A percentile compares a stretch with the other conserved stretches of the same genome.
These are phyloP conservation scores for Magnusiomyces ingens DNA, from an alignment of 1,139 yeast species.

Conservation along the genomic window DNA sequence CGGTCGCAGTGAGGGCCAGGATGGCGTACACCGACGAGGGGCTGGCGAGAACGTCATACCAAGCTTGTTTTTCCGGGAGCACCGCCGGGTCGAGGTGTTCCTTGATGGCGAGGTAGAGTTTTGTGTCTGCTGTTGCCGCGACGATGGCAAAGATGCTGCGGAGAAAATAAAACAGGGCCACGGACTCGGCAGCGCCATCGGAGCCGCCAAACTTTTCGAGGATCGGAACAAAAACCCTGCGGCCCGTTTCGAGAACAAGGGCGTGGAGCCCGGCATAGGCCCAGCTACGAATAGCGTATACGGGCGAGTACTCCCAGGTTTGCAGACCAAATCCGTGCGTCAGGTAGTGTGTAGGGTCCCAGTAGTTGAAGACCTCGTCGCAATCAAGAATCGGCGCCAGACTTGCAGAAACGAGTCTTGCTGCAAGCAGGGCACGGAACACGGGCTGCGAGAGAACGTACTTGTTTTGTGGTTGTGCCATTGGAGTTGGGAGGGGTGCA, in stretches of 20 bases:
- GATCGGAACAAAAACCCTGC: not conserved
- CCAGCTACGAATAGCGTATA: constrained; percentile 82
- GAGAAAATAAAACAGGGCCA: constrained; percentile 41
- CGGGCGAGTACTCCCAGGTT: constrained; percentile 97
- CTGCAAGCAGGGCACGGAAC: constrained; percentile 18
- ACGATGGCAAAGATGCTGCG: constrained; percentile 49
- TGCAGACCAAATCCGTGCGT: constrained; percentile 82
- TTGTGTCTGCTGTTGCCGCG: constrained; percentile 50
- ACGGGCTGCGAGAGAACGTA: too few relatives aligned
- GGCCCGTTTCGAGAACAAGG: constrained; percentile 19
- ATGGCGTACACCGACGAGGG: constrained; percentile 42
- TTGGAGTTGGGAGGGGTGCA: too few relatives aligned
- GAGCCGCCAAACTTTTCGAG: not conserved
- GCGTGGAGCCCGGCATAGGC: constrained; percentile 45
- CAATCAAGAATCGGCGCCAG: constrained; percentile 75
- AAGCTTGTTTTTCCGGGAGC: not conserved
- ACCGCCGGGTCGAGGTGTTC: constrained; percentile 27
- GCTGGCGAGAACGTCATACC: not conserved
- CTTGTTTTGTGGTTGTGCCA: too few relatives aligned
- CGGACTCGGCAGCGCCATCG: not conserved
- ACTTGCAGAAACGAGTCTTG: constrained; percentile 44
- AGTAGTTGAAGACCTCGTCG: constrained; percentile 83
- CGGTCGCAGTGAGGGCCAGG: constrained; percentile 46
- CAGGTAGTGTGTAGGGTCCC: constrained; percentile 81
- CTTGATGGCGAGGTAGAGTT: constrained; percentile 42